These are phyloP conservation scores for Mercurialis annua DNA, from an alignment of 345 rosid species.

Conservation along the genomic window DNA sequence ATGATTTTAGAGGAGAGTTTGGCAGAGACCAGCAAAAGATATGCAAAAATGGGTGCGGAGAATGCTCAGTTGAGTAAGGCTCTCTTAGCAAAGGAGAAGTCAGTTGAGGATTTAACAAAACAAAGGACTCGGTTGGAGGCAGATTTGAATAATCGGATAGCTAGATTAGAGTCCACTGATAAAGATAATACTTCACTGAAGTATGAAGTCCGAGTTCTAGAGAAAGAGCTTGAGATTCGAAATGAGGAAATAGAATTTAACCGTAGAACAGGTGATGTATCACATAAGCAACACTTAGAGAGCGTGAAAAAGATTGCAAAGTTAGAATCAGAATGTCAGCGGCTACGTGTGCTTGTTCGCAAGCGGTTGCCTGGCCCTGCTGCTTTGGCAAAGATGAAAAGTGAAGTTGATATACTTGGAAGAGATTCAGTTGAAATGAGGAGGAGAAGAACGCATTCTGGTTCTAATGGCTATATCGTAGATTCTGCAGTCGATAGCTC, in stretches of 20 bases:
- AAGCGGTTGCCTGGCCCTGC: conserved; percentile 89
- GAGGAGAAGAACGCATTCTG: conserved; percentile 41
- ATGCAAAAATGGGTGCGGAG: conserved; percentile 52
- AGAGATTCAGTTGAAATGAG: conserved; percentile 42
- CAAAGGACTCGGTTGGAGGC: conserved; percentile 51
- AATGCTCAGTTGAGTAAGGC: conserved; percentile 53
- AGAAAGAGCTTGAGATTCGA: conserved; percentile 90
- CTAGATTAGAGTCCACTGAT: conserved; percentile 61
- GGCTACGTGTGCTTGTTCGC: conserved; percentile 71
- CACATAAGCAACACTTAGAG: conserved; percentile 78
- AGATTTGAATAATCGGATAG: conserved; percentile 51
- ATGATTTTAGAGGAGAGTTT: conserved; percentile 45
- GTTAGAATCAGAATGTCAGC: conserved; percentile 87
- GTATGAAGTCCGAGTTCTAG: conserved; percentile 75
- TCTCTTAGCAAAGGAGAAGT: conserved; percentile 54
- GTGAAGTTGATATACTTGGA: conserved; percentile 74
- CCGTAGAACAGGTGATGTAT: conserved; percentile 60
- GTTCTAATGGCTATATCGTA: conserved; percentile 24
- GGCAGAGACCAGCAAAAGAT: conserved; percentile 47
- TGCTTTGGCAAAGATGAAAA: conserved; percentile 71
- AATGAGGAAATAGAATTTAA: conserved; percentile 90
- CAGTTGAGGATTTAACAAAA: conserved; percentile 54
- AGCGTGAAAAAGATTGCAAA: conserved; percentile 77
- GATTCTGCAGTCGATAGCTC: conserved; percentile 31
- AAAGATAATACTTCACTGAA: conserved; percentile 67